Evolutionary conservation across 2,329 filamentous ascomycete genomes (phyloP).

Genomic region (Cadophora sp.): DNA sequence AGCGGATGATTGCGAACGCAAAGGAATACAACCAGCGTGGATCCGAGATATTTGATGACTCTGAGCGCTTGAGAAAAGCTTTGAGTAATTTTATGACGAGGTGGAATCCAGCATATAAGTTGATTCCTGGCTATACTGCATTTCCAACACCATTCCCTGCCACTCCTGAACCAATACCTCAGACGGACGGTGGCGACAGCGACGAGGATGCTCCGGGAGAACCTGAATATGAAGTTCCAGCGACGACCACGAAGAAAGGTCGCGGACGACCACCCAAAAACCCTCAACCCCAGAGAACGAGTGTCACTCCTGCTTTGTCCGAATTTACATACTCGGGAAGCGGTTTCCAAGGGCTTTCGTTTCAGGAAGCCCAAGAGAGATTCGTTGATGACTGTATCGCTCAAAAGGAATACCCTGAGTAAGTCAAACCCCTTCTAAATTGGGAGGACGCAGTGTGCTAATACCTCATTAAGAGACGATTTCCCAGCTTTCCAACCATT

Average conservation of each 20-base stretch:
- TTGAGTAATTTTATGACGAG: slow-evolving; percentile 88
- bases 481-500: slow-evolving; percentile 77
- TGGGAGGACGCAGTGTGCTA: neutral
- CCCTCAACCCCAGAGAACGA: slow-evolving; percentile 44
- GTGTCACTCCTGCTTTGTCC: slow-evolving; percentile 50
- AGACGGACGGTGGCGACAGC: slow-evolving; percentile 47
- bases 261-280: slow-evolving; percentile 37
- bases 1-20: slow-evolving; percentile 86
- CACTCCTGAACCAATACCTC: slow-evolving; percentile 51
- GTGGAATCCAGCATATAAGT: slow-evolving; percentile 81
- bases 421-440: slow-evolving; percentile 43
- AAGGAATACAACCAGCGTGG: slow-evolving; percentile 82
- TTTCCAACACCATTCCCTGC: slow-evolving; percentile 70
- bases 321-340: slow-evolving; percentile 61
- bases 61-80: slow-evolving; percentile 85
- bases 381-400: slow-evolving; percentile 76
- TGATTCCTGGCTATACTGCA: slow-evolving; percentile 68
- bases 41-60: slow-evolving; percentile 79
- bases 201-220: slow-evolving; percentile 43
- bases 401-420: slow-evolving; percentile 71
- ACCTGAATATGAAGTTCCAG: slow-evolving; percentile 34
- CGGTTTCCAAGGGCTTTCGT: slow-evolving; percentile 74
- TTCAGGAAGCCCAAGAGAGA: slow-evolving; percentile 88
- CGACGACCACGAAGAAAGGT: slow-evolving; percentile 33
- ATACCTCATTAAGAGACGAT: slow-evolving; percentile 58